Base-by-base conservation (phyloP, 1,284 basidiomycete genomes). In the Quambalaria eucalypti region DNA sequence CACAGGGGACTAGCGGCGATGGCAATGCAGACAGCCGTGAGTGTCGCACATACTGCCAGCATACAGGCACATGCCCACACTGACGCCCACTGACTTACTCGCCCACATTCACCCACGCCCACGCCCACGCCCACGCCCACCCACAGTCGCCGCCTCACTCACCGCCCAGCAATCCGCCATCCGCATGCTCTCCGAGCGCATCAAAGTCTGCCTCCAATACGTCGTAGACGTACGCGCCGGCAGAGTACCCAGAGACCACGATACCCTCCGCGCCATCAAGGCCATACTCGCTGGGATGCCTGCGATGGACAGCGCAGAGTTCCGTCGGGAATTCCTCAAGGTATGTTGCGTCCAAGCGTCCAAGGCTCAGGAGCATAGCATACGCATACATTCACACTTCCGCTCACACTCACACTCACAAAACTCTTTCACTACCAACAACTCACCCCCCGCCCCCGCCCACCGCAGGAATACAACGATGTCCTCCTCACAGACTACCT, bases 161-260 rank as follows among this genome's bases (percentile, higher is more conserved):
- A 85, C 87, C 54, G 87, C 90, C 6, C 92, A 97, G 77, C 82
- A 91, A 61, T 90, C 90, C 53, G 93, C 95, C 7, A 87, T 97
- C 56, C 87, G 88, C 72, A 97, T 97, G 90, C 81, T 98, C 57
- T 84, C 92, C 65, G 90, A 95, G 66, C 84, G 93, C 52, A 88
- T 97, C 55, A 68, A 84, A 47, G 78, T 91, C 2, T 82, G 97
- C 6, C 83, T 88, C 6, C 81, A 84, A 72, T 97, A 98, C 76
- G 50, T 71, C 10, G 39, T 52, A 23, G 55, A 52, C 0, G 58
- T 68, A 21, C 64, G 60, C 23, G 49, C 30, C 10, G 64, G 64
- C 1, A 53, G 50, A 14, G 51, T 60, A 23, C 36, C 55, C 4
- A 59, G 56, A 55, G 66, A 69, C 76, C 83, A 90, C 67, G 82